phyloP scores from a whole-genome alignment of 169 alveolate species.

The Plasmodium sp. region DNA sequence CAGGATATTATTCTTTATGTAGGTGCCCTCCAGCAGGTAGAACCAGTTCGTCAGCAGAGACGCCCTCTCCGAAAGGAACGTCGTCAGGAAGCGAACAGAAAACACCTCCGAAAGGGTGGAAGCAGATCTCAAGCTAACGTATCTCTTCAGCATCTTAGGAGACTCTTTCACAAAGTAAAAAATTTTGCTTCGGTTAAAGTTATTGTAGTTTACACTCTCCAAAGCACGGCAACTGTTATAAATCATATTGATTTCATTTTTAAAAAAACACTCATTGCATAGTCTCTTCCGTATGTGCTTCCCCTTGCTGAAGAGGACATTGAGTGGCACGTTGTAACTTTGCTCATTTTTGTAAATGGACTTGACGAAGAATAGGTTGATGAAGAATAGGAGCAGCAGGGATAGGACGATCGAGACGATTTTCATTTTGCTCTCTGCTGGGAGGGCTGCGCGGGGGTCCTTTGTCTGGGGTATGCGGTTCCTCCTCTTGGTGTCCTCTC shows the following conservation, averaged over 20 bases:
- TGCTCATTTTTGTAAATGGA: conserved; percentile 35
- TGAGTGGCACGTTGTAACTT: conserved; percentile 20
- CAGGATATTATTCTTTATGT: neutral
- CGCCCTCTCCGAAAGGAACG: neutral
- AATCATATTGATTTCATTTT: conserved; percentile 50
- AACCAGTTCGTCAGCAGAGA: neutral
- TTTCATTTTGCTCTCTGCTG: neutral
- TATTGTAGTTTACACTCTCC: conserved; percentile 22
- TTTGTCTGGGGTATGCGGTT: neutral
- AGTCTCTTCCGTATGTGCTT: conserved; percentile 35
- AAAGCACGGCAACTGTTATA: conserved; percentile 53
- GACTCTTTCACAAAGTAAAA: conserved; percentile 2
- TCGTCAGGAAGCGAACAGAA: neutral
- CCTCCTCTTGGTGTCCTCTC: neutral
- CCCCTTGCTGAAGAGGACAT: conserved; percentile 43
- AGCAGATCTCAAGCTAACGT: conserved; percentile 1
- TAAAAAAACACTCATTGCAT: conserved; percentile 66
- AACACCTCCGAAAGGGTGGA: neutral
- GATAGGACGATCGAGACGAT: conserved; percentile 1
- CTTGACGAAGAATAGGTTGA: conserved; percentile 50
- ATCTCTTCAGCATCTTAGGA: conserved; percentile 20
- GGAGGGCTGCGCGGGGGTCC: no score
- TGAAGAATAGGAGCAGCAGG: conserved; percentile 27
- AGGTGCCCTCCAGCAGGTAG: neutral
- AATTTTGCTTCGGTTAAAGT: neutral